These are phyloP conservation scores for Apophysomyces ossiformis DNA, from an alignment of 371 early-diverging fungal species.

Conservation along the genomic window DNA sequence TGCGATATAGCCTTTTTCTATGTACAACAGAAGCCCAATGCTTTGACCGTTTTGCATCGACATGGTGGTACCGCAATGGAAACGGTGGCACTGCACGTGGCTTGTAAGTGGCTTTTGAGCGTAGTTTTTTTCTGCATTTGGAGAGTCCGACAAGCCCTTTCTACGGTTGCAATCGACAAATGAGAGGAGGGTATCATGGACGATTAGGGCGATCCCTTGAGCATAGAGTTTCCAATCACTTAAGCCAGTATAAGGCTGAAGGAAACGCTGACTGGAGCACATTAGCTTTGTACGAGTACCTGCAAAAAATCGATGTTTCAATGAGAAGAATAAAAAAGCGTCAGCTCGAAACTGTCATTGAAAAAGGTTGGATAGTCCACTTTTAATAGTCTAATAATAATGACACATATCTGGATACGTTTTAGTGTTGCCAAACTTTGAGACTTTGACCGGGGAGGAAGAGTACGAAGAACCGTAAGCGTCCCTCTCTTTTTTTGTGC, in stretches of 20 bases:
- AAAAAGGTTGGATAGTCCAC: constrained; percentile 36
- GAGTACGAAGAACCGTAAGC: constrained; percentile 16
- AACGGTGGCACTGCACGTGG: neutral
- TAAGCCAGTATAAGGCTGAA: constrained; percentile 40
- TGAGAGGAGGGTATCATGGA: constrained; percentile 29
- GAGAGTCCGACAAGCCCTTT: neutral
- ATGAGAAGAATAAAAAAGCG: constrained; percentile 53
- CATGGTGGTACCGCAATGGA: no score
- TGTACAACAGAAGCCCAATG: neutral
- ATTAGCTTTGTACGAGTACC: constrained; percentile 47
- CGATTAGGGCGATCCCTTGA: constrained; percentile 38
- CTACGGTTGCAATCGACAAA: constrained; percentile 17
- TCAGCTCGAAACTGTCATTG: constrained; percentile 52
- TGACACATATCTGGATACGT: neutral
- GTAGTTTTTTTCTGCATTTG: neutral
- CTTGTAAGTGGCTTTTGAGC: constrained; percentile 2
- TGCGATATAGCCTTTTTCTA: neutral
- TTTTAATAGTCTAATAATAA: neutral
- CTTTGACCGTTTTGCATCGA: neutral
- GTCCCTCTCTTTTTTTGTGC: neutral
- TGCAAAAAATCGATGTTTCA: constrained; percentile 47
- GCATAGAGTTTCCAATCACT: constrained; percentile 27
- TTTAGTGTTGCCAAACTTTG: constrained; percentile 22
- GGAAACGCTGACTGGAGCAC: constrained; percentile 35
- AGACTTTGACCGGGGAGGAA: constrained; percentile 11